These are phyloP conservation scores for Talaromyces verruculosus DNA, from an alignment of 2,329 filamentous ascomycete genomes.

Conservation along the genomic window DNA sequence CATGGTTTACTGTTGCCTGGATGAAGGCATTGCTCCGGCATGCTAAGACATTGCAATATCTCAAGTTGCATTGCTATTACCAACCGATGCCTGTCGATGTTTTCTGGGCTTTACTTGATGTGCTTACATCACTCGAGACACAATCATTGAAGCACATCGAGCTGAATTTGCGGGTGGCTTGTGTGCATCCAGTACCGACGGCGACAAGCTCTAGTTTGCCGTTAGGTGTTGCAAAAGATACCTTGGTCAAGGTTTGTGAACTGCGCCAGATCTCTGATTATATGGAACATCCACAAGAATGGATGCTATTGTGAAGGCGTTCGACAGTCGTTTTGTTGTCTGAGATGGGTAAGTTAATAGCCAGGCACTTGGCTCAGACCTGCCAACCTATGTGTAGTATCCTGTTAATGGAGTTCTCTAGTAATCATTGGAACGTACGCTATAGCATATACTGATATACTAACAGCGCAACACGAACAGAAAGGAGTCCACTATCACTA, in stretches of 20 bases:
- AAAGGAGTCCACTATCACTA: too few species aligned
- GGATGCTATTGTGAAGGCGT: too few species aligned
- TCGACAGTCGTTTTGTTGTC: too few species aligned
- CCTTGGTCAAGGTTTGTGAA: neutral
- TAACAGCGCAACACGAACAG: too few species aligned
- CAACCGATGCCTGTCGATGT: neutral
- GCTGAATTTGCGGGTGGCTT: neutral
- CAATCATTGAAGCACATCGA: neutral
- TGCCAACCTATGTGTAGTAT: too few species aligned
- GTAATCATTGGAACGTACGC: too few species aligned
- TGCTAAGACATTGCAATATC: neutral
- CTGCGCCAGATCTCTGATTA: neutral
- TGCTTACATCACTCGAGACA: neutral
- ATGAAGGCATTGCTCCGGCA: neutral
- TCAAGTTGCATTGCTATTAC: slow-evolving; percentile 5
- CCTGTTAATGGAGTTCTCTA: too few species aligned
- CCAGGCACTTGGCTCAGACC: too few species aligned
- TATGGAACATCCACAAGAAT: neutral
- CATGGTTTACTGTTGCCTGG: neutral
- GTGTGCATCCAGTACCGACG: neutral
- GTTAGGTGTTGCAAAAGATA: neutral
- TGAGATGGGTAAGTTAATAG: too few species aligned
- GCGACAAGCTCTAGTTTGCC: neutral
- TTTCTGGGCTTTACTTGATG: neutral
- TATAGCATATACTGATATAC: too few species aligned